Evolutionary conservation across 1,284 basidiomycete species (phyloP), one percentile per base, ranked within the genome.

Genomic region (Rhodotorula sp.): DNA sequence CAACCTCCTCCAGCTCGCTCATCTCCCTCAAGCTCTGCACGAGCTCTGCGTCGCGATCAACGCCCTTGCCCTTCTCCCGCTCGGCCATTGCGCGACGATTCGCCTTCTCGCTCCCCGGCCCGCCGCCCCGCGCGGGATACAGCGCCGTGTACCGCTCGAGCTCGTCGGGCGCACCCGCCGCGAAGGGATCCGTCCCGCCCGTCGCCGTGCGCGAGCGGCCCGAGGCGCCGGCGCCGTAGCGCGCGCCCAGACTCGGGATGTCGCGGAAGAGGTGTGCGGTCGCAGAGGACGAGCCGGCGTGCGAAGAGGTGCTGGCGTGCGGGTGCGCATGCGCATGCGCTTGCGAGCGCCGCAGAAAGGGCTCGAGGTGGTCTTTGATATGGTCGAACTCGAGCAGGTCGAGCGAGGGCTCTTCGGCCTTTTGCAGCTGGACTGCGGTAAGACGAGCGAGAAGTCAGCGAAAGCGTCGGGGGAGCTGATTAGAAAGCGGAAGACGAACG

Each of bases 281-380:
- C 80, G 70, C 70, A 23, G 70, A 66, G 27, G 76, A 73, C 23
- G 77, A 70, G 23, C 73, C 66, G 42, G 64, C 58, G 12, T 34
- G 34, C 34, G 34, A 34, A 34, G 75, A 53, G 49, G 54, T 23
- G 2, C 45, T 23, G 21, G 25, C 27, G 42, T 57, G 46, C 41
- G 50, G 63, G 13, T 61, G 34, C 25, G 44, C 45, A 41, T 23
- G n/a, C 13, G 65, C 49, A 4, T 71, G 69, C 8, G 77, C 70
- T 44, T 75, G 66, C 5, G 72, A 73, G 88, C 84, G 69, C 27
- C 79, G 78, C 41, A 86, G 78, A 84, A 92, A 90, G 66, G 91
- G 90, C 80, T 97, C 94, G 83, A 96, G 92, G 82, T 97, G 93
- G 78, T 95, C 92, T 83, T 95, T 94, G 78, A 97, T 82, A 70